Evolutionary conservation across 768 basidiomycete genomes (phyloP).

Genomic region (Russula sp.): DNA sequence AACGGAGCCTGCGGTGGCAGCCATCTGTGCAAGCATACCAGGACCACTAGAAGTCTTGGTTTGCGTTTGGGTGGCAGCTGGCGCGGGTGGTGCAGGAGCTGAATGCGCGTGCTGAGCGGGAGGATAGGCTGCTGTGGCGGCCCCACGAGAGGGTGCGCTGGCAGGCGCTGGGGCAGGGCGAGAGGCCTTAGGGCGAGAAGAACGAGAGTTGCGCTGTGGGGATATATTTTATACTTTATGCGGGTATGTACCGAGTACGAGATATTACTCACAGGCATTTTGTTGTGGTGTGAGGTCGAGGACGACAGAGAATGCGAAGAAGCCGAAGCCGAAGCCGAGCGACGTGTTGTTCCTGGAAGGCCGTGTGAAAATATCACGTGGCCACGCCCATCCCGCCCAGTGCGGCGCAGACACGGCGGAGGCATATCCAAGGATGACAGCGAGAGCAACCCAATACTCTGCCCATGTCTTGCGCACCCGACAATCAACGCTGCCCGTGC

Average conservation of each 20-base stretch:
- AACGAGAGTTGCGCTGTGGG: slow-evolving; percentile 67
- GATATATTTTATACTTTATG: neutral
- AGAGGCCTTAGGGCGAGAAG: slow-evolving; percentile 50
- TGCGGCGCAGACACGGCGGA: neutral
- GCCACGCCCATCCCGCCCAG: neutral
- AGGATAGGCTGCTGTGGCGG: slow-evolving; percentile 21
- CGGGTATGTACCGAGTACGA: neutral
- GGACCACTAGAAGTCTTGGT: slow-evolving; percentile 36
- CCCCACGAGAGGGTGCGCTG: slow-evolving; percentile 34
- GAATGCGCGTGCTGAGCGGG: slow-evolving; percentile 31
- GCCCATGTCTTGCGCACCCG: slow-evolving; percentile 6
- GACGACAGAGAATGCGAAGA: neutral
- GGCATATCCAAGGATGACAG: slow-evolving; percentile 1
- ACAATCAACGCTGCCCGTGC: neutral
- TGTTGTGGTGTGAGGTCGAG: slow-evolving; percentile 8
- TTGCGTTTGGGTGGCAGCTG: slow-evolving; percentile 23
- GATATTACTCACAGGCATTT: slow-evolving; percentile 43
- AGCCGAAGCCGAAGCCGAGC: neutral
- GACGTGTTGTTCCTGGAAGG: slow-evolving; percentile 3
- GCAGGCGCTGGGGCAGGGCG: slow-evolving; percentile 35
- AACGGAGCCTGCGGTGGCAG: slow-evolving; percentile 84
- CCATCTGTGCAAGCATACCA: slow-evolving; percentile 78
- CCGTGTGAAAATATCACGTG: slow-evolving; percentile 15
- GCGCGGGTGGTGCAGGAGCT: slow-evolving; percentile 32
- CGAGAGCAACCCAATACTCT: slow-evolving; percentile 7